Percentiles rank a stretch among this genome's conserved stretches.
Conservation (phyloP, 768 basidiomycete species). For the Lepiota venenata region DNA sequence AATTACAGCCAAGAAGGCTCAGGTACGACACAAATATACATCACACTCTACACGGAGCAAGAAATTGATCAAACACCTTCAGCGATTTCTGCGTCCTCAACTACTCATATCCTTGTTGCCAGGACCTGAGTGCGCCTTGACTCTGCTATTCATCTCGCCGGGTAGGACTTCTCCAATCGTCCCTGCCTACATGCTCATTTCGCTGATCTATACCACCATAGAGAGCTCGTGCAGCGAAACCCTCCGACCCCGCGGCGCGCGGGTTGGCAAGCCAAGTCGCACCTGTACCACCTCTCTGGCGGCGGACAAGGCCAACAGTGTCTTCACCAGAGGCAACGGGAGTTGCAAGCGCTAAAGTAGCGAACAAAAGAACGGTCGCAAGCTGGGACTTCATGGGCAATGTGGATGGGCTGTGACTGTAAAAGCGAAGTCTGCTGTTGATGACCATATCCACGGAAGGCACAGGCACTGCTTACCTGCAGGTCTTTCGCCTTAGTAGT, state of each 20-base stretch:
- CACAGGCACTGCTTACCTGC: slow-evolving; percentile 6
- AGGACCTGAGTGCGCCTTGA: too few relatives aligned
- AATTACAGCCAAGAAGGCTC: too few relatives aligned
- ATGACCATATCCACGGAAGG: not conserved
- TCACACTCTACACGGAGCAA: too few relatives aligned
- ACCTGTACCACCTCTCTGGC: not conserved
- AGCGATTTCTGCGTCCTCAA: too few relatives aligned
- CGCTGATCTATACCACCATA: too few relatives aligned
- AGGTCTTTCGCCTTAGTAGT: not conserved
- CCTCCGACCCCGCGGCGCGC: not conserved
- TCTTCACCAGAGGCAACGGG: not conserved
- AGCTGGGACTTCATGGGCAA: slow-evolving; percentile 2
- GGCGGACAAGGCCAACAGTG: not conserved
- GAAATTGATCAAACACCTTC: too few relatives aligned
- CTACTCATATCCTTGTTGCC: too few relatives aligned
- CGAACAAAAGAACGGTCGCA: not conserved
- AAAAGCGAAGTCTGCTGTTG: not conserved
- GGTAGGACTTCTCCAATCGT: too few relatives aligned
- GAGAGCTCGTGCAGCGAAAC: too few relatives aligned
- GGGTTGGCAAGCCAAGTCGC: not conserved
- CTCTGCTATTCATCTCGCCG: too few relatives aligned
- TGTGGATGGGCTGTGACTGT: not conserved
- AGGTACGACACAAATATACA: too few relatives aligned
- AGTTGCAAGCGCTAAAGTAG: not conserved
- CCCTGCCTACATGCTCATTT: too few relatives aligned